Conservation (phyloP, 2,329 filamentous ascomycete genomes). For the Cladophialophora carrionii region DNA sequence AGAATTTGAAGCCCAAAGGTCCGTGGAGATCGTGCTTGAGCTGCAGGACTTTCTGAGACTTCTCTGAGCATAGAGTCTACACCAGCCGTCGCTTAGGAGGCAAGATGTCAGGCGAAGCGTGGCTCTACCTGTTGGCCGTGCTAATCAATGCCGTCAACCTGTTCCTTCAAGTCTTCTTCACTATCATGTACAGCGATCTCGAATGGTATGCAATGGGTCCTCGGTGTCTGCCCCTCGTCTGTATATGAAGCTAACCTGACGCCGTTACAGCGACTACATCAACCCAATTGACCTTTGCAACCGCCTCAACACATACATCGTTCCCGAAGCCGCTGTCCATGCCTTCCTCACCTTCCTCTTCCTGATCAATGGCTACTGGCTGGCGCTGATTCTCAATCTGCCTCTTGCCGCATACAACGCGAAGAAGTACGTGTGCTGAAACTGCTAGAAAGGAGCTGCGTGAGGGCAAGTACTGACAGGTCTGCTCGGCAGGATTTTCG, state of each 20-base stretch:
- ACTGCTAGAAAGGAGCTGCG: background rate
- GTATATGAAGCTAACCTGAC: conserved; percentile 4
- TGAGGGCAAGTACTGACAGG: conserved; percentile 21
- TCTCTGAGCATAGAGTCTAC: conserved; percentile 5
- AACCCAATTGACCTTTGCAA: conserved; percentile 99
- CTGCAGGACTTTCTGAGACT: background rate
- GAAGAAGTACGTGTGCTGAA: conserved; percentile 79
- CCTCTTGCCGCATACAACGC: conserved; percentile 90
- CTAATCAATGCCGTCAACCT: conserved; percentile 99
- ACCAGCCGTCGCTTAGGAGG: conserved; percentile 25
- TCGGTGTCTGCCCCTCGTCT: conserved; percentile 35
- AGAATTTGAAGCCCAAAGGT: background rate
- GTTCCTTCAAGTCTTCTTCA: conserved; percentile 99
- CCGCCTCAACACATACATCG: conserved; percentile 98
- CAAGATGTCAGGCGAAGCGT: conserved; percentile 95
- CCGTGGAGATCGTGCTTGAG: background rate
- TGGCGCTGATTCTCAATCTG: conserved; percentile 87
- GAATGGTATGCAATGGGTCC: conserved; percentile 76
- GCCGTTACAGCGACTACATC: conserved; percentile 84
- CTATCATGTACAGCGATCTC: conserved; percentile 99
- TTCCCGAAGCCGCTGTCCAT: conserved; percentile 97
- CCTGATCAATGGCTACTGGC: conserved; percentile 98
- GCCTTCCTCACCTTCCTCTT: conserved; percentile 94
- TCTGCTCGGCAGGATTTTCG: conserved; percentile 71
- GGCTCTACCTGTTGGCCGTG: conserved; percentile 96